Evolutionary conservation across 108 stramenopile genomes (phyloP).

Genomic region (Nitzschia putrida): DNA sequence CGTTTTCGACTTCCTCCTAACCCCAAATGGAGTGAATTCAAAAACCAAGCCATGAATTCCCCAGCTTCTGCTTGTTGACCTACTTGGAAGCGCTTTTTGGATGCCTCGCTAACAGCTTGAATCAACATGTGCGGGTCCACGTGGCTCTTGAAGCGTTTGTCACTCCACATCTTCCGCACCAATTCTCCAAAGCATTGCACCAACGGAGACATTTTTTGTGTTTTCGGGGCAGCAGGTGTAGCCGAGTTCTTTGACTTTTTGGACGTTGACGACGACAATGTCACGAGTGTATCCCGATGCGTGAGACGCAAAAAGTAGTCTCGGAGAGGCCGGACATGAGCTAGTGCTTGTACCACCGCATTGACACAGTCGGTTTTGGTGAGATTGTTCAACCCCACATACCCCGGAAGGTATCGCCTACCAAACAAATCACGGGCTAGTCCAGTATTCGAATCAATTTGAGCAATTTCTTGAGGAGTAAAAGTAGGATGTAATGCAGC

Average conservation of each 20-base stretch:
- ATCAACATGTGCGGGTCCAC: conserved; percentile 96
- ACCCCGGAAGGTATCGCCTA: conserved; percentile 92
- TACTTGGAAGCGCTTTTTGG: conserved; percentile 86
- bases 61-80: conserved; percentile 89
- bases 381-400: conserved; percentile 94
- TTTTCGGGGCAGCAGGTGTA: conserved; percentile 7
- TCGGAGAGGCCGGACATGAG: conserved; percentile 88
- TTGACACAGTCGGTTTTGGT: conserved; percentile 93
- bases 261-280: not conserved
- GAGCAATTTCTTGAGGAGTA: conserved; percentile 58
- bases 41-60: conserved; percentile 94
- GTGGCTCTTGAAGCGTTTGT: conserved; percentile 87
- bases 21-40: conserved; percentile 91
- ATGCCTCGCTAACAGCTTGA: conserved; percentile 84
- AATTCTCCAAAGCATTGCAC: conserved; percentile 88
- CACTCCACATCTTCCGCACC: conserved; percentile 93
- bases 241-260: conserved; percentile 33
- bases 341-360: conserved; percentile 89
- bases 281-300: conserved; percentile 22
- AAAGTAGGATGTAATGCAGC: conserved; percentile 84
- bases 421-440: conserved; percentile 90
- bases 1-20: conserved; percentile 59
- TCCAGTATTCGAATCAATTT: conserved; percentile 74
- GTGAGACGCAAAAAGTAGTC: conserved; percentile 84
- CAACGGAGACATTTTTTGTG: conserved; percentile 48